Conservation (phyloP, 768 basidiomycete species). For the Kwoniella pini region DNA sequence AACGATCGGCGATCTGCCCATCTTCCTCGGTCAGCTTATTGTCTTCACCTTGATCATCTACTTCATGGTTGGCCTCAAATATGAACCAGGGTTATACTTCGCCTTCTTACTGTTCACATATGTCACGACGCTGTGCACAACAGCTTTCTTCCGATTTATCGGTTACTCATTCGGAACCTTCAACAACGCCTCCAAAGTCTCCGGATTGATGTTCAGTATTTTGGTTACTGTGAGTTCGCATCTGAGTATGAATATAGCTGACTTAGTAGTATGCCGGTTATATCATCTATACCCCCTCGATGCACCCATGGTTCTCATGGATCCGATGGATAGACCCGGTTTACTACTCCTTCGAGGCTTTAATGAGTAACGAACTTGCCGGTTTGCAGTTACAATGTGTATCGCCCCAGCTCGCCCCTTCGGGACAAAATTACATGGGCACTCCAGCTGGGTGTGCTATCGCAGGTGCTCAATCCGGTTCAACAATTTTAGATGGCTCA, state of each 20-base stretch:
- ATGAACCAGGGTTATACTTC: slow-evolving; percentile 37
- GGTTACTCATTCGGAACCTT: slow-evolving; percentile 48
- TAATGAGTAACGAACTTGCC: slow-evolving; percentile 35
- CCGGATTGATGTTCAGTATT: slow-evolving; percentile 44
- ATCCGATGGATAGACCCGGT: slow-evolving; percentile 51
- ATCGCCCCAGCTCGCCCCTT: slow-evolving; percentile 35
- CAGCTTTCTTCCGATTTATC: slow-evolving; percentile 46
- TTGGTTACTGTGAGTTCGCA: slow-evolving; percentile 41
- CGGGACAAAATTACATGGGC: slow-evolving; percentile 30
- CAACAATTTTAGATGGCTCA: slow-evolving; percentile 32
- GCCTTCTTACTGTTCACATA: slow-evolving; percentile 37
- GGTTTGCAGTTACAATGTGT: slow-evolving; percentile 35
- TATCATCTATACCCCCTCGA: slow-evolving; percentile 43
- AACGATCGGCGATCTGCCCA: slow-evolving; percentile 57
- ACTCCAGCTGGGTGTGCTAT: slow-evolving; percentile 36
- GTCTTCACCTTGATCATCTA: slow-evolving; percentile 50
- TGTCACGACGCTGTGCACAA: slow-evolving; percentile 31
- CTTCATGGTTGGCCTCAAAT: slow-evolving; percentile 43
- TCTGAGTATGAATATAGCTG: background rate
- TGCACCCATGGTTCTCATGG: slow-evolving; percentile 54
- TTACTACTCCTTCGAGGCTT: slow-evolving; percentile 47
- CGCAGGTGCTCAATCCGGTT: slow-evolving; percentile 36
- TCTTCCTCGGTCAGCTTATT: slow-evolving; percentile 49
- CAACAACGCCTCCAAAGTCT: slow-evolving; percentile 51
- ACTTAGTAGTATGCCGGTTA: slow-evolving; percentile 32